Base-by-base conservation (phyloP, 352 stramenopile species). In the Phytophthora podocarpi region DNA sequence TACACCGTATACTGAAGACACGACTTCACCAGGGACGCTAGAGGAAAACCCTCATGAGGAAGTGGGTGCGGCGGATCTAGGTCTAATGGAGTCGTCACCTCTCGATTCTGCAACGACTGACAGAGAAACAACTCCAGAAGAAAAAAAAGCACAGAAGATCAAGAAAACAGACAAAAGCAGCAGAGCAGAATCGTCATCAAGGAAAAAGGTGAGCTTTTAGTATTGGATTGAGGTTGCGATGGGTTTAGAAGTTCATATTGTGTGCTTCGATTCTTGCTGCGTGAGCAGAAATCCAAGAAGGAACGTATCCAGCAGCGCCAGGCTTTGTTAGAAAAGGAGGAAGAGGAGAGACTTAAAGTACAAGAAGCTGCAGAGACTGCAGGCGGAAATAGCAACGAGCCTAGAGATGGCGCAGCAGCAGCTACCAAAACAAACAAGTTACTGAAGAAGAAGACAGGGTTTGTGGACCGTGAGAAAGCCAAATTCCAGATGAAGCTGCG, bases 401-500 rank as follows among this genome's bases (percentile, higher is more conserved):
- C 32, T 24, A 41, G 18, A 37, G 35, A 53, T 21, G 16, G 15
- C 2, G 18, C 26, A 18, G 43, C 27, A n/a, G 5, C 23, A 34
- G 26, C 30, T 12, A 13, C 57, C 16, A 65, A 69, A 45, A 28
- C 21, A 9, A 32, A 10, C 4, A 53, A 35, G 8, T 12, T 30
- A 3, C 42, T 35, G 3, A 48, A 34, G 40, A 66, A 55, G 35
- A 76, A 74, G 28, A 50, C 50, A 2, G 78, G 72, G n/a, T 84
- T 91, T 57, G 34, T 89, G 1, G 65, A 73, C 15, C 67, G 80
- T 2, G 76, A 89, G 52, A 82, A 76, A 18, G 67, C 74, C 6
- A 85, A 85, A 39, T 51, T 90, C 9, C 73, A 82, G n/a, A 50
- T 91, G 7, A 78, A 77, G 18, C 46, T 90, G 39, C 76, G 76